These are phyloP conservation scores for Olyra latifolia DNA, from an alignment of 176 grass and related monocot species.

Conservation along the genomic window DNA sequence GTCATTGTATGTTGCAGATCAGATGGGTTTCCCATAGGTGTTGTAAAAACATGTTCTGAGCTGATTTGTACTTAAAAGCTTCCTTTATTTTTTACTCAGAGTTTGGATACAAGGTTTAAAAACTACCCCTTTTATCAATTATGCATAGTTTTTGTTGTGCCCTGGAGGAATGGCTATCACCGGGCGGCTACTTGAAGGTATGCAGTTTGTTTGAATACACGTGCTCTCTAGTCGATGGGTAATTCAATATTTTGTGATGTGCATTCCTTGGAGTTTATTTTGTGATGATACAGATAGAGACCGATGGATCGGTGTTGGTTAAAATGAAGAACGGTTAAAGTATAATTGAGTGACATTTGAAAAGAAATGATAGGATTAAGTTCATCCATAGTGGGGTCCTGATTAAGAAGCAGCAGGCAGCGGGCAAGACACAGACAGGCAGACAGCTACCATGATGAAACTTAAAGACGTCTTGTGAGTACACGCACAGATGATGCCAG, in stretches of 20 bases:
- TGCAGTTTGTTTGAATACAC: not conserved
- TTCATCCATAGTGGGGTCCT: too few species aligned
- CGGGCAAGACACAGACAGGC: too few species aligned
- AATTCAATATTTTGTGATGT: not conserved
- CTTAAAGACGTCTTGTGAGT: not conserved
- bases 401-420: too few species aligned
- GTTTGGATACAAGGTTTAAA: not conserved
- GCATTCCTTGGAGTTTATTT: too few species aligned
- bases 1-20: constrained; percentile 13
- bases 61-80: constrained; percentile 1
- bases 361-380: too few species aligned
- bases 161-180: not conserved
- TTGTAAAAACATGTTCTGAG: constrained; percentile 39
- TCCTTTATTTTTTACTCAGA: constrained; percentile 11
- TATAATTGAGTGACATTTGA: too few species aligned
- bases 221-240: not conserved
- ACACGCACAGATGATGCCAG: not conserved
- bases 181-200: not conserved
- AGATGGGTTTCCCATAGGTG: constrained; percentile 24
- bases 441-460: too few species aligned
- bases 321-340: too few species aligned
- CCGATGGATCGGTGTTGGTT: not conserved
- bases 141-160: not conserved
- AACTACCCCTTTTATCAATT: not conserved
- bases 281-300: not conserved